These are phyloP conservation scores for Pyrus betulifolia DNA, from an alignment of 306 rosid genomes.

Conservation along the genomic window DNA sequence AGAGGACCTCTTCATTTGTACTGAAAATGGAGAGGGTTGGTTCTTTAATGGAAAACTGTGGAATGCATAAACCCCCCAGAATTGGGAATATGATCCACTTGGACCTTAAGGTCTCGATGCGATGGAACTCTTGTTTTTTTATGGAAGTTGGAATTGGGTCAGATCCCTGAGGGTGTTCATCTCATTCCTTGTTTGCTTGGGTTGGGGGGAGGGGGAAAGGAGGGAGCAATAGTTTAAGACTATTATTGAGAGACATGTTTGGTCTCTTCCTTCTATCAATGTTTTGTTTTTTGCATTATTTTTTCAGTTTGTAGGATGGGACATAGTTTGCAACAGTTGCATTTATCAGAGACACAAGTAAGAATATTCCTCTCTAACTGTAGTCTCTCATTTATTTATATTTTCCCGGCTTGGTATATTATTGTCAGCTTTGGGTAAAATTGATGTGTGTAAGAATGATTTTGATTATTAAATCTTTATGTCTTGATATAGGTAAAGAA, in stretches of 20 bases:
- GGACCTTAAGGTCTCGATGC: neutral
- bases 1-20: too few relatives aligned
- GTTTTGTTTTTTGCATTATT: conserved; percentile 26
- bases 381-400: conserved; percentile 7
- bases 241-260: neutral
- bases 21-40: too few relatives aligned
- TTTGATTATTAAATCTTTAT: conserved; percentile 18
- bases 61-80: neutral
- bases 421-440: conserved; percentile 1
- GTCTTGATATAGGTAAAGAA: conserved; percentile 36
- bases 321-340: conserved; percentile 49
- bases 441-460: conserved; percentile 17
- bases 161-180: neutral
- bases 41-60: too few relatives aligned
- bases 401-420: conserved; percentile 4
- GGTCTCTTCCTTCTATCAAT: conserved; percentile 3
- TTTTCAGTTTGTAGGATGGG: conserved; percentile 60
- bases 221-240: neutral
- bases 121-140: neutral
- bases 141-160: neutral
- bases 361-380: conserved; percentile 38
- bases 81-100: neutral
- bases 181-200: neutral
- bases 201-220: neutral
- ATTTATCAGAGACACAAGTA: conserved; percentile 50